Conservation (phyloP, 2,329 filamentous ascomycete species). For the Penicillium fuscoglaucum region DNA sequence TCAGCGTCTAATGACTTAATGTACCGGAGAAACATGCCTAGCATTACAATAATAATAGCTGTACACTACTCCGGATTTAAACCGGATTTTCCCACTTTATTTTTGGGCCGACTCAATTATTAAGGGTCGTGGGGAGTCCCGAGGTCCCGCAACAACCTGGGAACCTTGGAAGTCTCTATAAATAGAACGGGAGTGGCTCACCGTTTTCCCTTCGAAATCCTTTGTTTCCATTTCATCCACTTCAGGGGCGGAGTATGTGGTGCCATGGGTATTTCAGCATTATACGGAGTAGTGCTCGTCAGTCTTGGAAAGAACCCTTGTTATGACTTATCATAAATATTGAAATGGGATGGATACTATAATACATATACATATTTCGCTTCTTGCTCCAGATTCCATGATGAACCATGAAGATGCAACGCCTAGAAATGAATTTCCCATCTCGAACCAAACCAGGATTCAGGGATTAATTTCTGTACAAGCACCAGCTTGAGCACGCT, state of each 20-base stretch:
- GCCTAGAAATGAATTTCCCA: not conserved
- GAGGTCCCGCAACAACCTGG: not conserved
- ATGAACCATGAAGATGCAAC: conserved; percentile 7
- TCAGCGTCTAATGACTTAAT: not conserved
- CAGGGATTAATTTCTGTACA: not conserved
- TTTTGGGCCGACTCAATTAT: not conserved
- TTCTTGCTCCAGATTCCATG: not conserved
- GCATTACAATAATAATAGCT: not conserved
- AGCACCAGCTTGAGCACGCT: conserved; percentile 11
- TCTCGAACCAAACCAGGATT: conserved; percentile 8
- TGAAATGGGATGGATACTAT: not conserved
- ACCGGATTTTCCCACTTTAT: not conserved
- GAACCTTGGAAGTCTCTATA: not conserved
- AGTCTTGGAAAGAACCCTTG: not conserved
- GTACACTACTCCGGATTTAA: too few species aligned
- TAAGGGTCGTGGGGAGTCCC: not conserved
- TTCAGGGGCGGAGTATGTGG: too few species aligned
- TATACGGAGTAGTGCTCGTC: not conserved
- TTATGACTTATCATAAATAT: not conserved
- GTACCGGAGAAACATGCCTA: not conserved
- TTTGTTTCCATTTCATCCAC: not conserved
- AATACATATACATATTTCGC: conserved; percentile 10
- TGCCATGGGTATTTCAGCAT: too few species aligned
- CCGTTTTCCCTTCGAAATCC: too few species aligned
- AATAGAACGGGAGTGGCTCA: not conserved